Base-by-base conservation (phyloP, 768 basidiomycete species). In the Macrolepiota albuminosa region DNA sequence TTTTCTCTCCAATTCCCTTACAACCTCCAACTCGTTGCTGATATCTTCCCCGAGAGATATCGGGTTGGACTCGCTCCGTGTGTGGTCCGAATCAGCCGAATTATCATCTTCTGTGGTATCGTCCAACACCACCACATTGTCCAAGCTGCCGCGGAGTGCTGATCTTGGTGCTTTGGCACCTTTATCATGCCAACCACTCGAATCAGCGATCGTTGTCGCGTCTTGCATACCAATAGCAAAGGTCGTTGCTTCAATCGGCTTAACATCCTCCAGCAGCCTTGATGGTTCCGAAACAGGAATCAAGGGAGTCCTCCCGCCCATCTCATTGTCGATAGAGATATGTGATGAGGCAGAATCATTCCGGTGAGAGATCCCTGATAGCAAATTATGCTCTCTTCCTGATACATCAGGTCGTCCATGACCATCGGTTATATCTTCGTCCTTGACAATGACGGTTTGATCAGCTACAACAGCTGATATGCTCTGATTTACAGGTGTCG, bases 21-120 rank as follows among this genome's bases (percentile, higher is more conserved):
- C 49, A 33, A 58, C 49, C 37, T 58, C 29, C 10, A 58, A 16
- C 21, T 58, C 48, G 10, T 58, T 50, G 47, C 34, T 37, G 13
- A 45, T 26, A 33, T 56, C 55, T 45, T 56, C 46, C 26, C 45
- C 55, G 10, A 56, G 34, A 46, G 45, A 47, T 36, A 56, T 56
- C 18, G 55, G 46, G 33, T 14, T 47, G 34, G 55, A 56, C 55
- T 47, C 45, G 55, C 55, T 37, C 36, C 55, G 36, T 36, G 43
- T 13, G 43, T 33, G 34, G 11, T 45, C 34, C 16, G 33, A 42
- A 6, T 54, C 40, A 13, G 24, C 10, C 29, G 31, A 1, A 14
- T 7, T 8, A 33, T 21, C 6, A 29, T 43, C 40, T 42, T 54
- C 54, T 11, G n/a, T 39, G 0, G 18, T 21, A 43, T 43, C 29